Conservation (phyloP, 495 filamentous ascomycete genomes). For the Parathielavia hyrcaniae region DNA sequence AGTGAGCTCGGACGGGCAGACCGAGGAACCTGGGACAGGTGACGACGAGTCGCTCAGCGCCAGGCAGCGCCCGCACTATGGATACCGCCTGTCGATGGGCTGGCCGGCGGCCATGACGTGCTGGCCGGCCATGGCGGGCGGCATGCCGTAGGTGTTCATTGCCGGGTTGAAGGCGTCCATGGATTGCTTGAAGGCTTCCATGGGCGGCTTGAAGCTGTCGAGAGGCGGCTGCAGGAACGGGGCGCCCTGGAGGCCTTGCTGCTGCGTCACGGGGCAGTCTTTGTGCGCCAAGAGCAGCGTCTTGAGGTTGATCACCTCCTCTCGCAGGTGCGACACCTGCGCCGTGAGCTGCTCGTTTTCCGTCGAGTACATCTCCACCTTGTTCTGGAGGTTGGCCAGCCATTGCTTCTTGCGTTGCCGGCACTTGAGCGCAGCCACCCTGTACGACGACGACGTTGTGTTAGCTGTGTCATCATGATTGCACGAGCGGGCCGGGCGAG, state of each 20-base stretch:
- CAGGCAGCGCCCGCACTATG: conserved; percentile 27
- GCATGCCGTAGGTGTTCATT: conserved; percentile 70
- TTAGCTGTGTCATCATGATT: background rate
- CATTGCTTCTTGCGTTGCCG: conserved; percentile 98
- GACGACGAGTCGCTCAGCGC: background rate
- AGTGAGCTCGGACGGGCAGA: too few relatives aligned
- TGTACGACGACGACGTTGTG: conserved; percentile 31
- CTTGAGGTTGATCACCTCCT: conserved; percentile 94
- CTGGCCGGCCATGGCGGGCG: conserved; percentile 47
- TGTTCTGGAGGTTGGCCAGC: conserved; percentile 89
- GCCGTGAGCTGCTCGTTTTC: conserved; percentile 86
- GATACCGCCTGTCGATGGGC: conserved; percentile 47
- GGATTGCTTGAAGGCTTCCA: conserved; percentile 35
- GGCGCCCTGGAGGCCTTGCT: conserved; percentile 68
- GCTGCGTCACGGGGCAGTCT: conserved; percentile 87
- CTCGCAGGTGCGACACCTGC: conserved; percentile 75
- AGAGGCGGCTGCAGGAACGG: conserved; percentile 51
- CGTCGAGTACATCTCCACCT: conserved; percentile 83
- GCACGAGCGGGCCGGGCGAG: background rate
- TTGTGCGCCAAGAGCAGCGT: conserved; percentile 91
- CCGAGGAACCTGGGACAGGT: too few relatives aligned
- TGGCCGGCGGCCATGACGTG: conserved; percentile 21
- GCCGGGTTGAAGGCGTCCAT: conserved; percentile 41
- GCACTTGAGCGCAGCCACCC: conserved; percentile 94
- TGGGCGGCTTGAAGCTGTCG: conserved; percentile 43